These are phyloP conservation scores for Magnolia kwangsiensis DNA, from an alignment of 164 flowering plant species.

Conservation along the genomic window DNA sequence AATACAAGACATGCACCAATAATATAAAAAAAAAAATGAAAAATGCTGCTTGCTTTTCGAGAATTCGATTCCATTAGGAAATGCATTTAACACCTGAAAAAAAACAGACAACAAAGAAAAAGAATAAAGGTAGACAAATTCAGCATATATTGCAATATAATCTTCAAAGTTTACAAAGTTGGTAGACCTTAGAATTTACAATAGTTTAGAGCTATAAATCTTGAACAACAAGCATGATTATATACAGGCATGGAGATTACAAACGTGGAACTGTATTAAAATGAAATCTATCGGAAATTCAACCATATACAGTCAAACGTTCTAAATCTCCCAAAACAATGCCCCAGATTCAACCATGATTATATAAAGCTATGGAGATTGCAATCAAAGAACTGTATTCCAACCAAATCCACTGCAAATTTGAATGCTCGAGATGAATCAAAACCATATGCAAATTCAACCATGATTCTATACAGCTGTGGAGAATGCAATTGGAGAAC, in stretches of 20 bases:
- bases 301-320: neutral
- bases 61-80: constrained; percentile 51
- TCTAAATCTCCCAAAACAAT: neutral
- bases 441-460: too few relatives aligned
- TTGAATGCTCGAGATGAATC: too few relatives aligned
- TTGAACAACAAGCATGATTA: neutral
- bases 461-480: too few relatives aligned
- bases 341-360: neutral
- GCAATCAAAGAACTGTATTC: neutral
- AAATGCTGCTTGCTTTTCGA: constrained; percentile 61
- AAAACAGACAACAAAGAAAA: neutral
- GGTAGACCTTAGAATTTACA: neutral
- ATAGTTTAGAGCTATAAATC: too few relatives aligned
- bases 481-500: neutral
- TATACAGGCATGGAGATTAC: neutral
- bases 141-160: neutral
- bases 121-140: neutral
- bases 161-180: too few relatives aligned
- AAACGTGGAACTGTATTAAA: neutral
- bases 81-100: constrained; percentile 75
- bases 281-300: neutral
- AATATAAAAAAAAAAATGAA: neutral
- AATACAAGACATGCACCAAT: neutral
- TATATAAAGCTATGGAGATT: neutral
- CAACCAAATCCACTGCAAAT: too few relatives aligned